Percentiles rank a stretch among this genome's conserved stretches.
These are phyloP conservation scores for Gossypium schwendimanii DNA, from an alignment of 441 rosid species.

Conservation along the genomic window DNA sequence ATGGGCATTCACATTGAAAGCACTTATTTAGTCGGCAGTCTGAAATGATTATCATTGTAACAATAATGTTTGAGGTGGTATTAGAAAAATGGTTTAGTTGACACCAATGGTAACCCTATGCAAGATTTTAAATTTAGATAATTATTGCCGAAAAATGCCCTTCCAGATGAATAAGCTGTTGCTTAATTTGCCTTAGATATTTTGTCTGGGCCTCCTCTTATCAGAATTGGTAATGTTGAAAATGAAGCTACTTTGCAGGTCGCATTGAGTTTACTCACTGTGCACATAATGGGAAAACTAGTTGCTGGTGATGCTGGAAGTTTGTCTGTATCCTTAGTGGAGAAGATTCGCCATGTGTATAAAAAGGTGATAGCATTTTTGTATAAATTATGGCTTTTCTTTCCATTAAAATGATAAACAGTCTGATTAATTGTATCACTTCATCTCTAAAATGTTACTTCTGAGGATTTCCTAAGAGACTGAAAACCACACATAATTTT, in stretches of 20 bases:
- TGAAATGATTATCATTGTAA: neutral
- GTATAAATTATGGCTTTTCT: slow-evolving; percentile 3
- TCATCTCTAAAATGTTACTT: neutral
- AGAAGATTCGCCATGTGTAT: slow-evolving; percentile 43
- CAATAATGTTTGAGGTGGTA: neutral
- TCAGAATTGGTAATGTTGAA: neutral
- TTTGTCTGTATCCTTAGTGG: slow-evolving; percentile 55
- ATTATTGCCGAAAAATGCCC: neutral
- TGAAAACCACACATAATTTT: neutral
- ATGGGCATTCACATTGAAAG: neutral
- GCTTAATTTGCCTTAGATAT: neutral
- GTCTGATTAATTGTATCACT: neutral
- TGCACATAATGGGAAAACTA: slow-evolving; percentile 63
- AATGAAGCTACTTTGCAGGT: slow-evolving; percentile 39
- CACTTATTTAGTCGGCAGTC: neutral
- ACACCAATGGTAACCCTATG: neutral
- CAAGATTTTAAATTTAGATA: neutral
- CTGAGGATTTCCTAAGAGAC: neutral
- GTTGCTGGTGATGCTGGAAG: slow-evolving; percentile 54
- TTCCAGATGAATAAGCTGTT: neutral
- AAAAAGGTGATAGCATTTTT: slow-evolving; percentile 42
- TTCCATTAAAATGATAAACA: neutral
- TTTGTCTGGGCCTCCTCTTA: neutral
- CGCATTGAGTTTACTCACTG: slow-evolving; percentile 56
- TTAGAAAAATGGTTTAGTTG: neutral